Evolutionary conservation across 2,329 filamentous ascomycete genomes (phyloP), one percentile per base, ranked within the genome.

Genomic region (Cladophialophora carrionii): DNA sequence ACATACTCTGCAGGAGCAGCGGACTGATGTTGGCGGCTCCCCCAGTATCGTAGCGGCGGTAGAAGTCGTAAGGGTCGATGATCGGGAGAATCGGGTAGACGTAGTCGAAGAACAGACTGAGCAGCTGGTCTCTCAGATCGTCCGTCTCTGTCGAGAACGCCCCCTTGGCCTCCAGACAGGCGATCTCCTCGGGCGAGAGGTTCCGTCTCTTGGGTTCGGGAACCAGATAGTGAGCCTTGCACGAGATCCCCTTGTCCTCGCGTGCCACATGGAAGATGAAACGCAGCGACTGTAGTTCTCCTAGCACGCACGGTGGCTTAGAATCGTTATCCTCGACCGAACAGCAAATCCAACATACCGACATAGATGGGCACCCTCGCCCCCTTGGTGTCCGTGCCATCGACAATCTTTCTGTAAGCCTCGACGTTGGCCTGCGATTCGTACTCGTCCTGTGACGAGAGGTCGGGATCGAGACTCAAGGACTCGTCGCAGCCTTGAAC

Each of bases 1-100:
- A 78, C 24, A 79, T 73, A 62, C 76, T 77, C 76, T 77, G 79
- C 9, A 79, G 68, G 1, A 80, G 68, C n/a, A 79, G 48, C 14
- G 57, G 65, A 32, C 65, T 64, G 22, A 63, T 57, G 24, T 26
- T 58, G 3, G 24, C 34, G 26, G 49, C 24, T 7, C 53, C 57
- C 31, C 49, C 46, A 10, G 52, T 20, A 8, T 67, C 65, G 57
- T 57, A 64, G 3, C 48, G 57, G 32, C 63, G 57, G 29, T 53
- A 46, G 55, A 67, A 64, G 20, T 57, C 57, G 34, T 58, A 49
- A 14, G 58, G 57, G 37, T 64, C 57, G 14, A 64, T 14, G 29
- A 67, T 60, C 3, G 65, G 65, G 24, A 67, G 49, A 9, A 62
- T 46, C 10, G 65, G 65, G 29, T 62, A 63, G 22, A 64, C 65